These are phyloP conservation scores for Cicer arietinum DNA, from an alignment of 306 rosid genomes.

Conservation along the genomic window DNA sequence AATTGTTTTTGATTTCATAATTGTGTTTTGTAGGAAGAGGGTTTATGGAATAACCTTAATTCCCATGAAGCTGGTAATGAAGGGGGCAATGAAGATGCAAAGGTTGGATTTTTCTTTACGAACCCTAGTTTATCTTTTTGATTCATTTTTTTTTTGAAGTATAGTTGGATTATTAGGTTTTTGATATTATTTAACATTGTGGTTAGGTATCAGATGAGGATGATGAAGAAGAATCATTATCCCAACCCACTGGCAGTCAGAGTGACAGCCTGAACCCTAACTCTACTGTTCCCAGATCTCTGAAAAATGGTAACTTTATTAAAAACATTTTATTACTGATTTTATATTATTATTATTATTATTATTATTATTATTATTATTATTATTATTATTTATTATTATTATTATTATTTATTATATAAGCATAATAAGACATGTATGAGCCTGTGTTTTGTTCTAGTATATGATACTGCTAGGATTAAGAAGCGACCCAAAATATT, in stretches of 20 bases:
- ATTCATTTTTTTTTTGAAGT: neutral
- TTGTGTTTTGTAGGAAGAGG: slow-evolving; percentile 67
- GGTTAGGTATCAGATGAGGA: slow-evolving; percentile 70
- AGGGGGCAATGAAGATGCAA: slow-evolving; percentile 51
- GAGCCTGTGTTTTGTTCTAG: too few relatives aligned
- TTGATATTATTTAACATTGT: neutral
- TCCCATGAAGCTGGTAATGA: slow-evolving; percentile 52
- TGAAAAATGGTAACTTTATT: slow-evolving; percentile 53
- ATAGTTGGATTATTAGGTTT: neutral
- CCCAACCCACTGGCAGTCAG: slow-evolving; percentile 73
- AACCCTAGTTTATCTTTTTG: neutral
- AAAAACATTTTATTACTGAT: neutral
- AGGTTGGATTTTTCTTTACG: slow-evolving; percentile 44
- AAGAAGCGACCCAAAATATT: too few relatives aligned
- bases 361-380: too few relatives aligned
- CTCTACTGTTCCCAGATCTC: slow-evolving; percentile 41
- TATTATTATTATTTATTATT: too few relatives aligned
- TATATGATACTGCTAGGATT: too few relatives aligned
- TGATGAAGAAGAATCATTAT: slow-evolving; percentile 63
- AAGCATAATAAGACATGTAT: too few relatives aligned
- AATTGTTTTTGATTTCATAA: neutral
- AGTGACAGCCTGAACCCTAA: slow-evolving; percentile 55
- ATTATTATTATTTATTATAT: too few relatives aligned
- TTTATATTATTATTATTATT: too few relatives aligned
- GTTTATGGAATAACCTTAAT: slow-evolving; percentile 52